Base-by-base conservation (phyloP, 345 rosid genomes). In the Carallia brachiata region DNA sequence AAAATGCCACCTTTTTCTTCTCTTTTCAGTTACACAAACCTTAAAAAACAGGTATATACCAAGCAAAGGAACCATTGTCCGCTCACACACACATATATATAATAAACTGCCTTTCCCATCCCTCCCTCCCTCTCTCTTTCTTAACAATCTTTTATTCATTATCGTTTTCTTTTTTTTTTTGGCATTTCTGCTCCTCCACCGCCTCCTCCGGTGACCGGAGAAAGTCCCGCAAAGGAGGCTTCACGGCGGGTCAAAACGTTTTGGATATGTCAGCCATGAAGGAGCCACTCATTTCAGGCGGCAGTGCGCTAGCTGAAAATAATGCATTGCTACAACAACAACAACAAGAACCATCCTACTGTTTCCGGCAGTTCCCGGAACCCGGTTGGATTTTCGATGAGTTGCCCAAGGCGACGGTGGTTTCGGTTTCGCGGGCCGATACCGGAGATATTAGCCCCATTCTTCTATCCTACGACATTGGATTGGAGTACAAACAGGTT, bases 361-460 rank as follows among this genome's bases (percentile, higher is more conserved):
- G 79, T 23, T 78, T 73, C 65, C 7, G 73, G 55, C 78, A 72
- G 16, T 70, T 76, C 61, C 73, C 72, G 1, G 84, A 81, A 28
- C 58, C 58, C 6, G 73, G 34, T 4, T 64, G 81, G 70, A 82
- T 91, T 55, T 91, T 94, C 70, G 89, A 89, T 5, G 90, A 88
- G 72, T 78, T 94, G 68, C 98, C 97, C 0, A 76, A 27, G 36
- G 95, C 95, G 18, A 76, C 80, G 37, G 78, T 91, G 66, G 82
- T 89, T 48, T 87, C 95, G 0, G 97, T 94, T 31, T 88, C 89
- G 12, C 75, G 77, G 75, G 90, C 96, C 0, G 98, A 94, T 47
- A 83, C 87, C 0, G 89, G 86, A 19, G 98, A 94, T 75, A 79
- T 88, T 70, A 91, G 97, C 52, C 97, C 97, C 75, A 88, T 91